Conservation (phyloP, 2,329 filamentous ascomycete genomes). For the Aspergillus sp. region DNA sequence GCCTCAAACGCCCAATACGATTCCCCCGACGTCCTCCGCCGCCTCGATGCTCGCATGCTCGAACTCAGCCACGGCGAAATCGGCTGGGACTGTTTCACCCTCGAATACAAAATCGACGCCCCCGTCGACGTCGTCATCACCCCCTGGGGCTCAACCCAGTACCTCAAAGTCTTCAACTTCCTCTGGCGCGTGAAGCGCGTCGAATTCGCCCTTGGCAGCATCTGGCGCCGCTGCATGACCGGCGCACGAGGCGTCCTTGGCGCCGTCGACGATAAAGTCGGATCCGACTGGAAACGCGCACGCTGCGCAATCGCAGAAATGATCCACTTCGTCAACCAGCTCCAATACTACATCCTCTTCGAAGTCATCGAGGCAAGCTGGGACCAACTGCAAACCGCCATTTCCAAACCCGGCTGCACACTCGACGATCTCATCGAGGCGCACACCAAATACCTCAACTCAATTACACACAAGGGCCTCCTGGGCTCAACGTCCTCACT, state of each 20-base stretch:
- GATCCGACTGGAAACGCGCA: constrained; percentile 80
- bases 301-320: constrained; percentile 89
- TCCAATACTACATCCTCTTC: constrained; percentile 98
- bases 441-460: constrained; percentile 82
- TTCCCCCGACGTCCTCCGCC: constrained; percentile 78
- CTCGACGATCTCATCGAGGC: constrained; percentile 92
- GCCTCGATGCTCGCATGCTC: constrained; percentile 95
- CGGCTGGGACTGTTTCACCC: constrained; percentile 97
- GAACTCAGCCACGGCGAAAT: constrained; percentile 95
- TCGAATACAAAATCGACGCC: constrained; percentile 96
- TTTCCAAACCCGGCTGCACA: constrained; percentile 78
- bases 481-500: constrained; percentile 53
- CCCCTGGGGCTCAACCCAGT: constrained; percentile 89
- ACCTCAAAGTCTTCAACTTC: constrained; percentile 98
- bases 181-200: constrained; percentile 97
- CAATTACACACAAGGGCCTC: constrained; percentile 92
- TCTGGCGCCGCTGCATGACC: constrained; percentile 94
- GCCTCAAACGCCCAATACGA: constrained; percentile 97
- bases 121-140: constrained; percentile 96
- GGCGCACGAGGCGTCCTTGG: constrained; percentile 85
- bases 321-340: constrained; percentile 94
- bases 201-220: constrained; percentile 83
- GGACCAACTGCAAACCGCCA: constrained; percentile 77
- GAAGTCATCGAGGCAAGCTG: constrained; percentile 97
- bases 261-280: constrained; percentile 64